A percentile compares a stretch with the other conserved stretches of the same genome.
Conservation (phyloP, 2,329 filamentous ascomycete species). For the Madurella mycetomatis region DNA sequence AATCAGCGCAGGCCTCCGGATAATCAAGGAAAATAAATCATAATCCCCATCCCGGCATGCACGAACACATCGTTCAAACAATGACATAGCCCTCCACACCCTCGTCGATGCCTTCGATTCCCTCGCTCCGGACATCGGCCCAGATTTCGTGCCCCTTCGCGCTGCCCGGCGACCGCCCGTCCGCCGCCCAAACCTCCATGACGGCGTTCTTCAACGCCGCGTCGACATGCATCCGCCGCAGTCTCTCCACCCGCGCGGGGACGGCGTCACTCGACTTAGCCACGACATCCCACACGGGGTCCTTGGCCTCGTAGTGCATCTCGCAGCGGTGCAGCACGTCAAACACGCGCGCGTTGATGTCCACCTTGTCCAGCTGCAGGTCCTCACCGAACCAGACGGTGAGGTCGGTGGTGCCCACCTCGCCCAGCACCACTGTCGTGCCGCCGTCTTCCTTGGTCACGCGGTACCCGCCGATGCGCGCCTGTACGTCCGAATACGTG, state of each 20-base stretch:
- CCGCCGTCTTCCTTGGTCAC: slow-evolving; percentile 7
- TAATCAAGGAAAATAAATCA: not conserved
- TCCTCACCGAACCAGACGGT: slow-evolving; percentile 18
- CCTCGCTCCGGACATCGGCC: slow-evolving; percentile 1
- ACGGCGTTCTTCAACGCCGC: slow-evolving; percentile 20
- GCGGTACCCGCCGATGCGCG: slow-evolving; percentile 4
- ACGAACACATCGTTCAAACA: not conserved
- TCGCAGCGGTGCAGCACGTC: slow-evolving; percentile 25
- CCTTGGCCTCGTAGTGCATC: slow-evolving; percentile 24
- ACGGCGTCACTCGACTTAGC: slow-evolving; percentile 5
- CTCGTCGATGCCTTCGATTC: slow-evolving; percentile 1
- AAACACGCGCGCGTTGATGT: slow-evolving; percentile 18
- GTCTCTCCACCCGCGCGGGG: slow-evolving; percentile 14
- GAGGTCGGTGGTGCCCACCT: slow-evolving; percentile 14
- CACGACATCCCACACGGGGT: slow-evolving; percentile 19
- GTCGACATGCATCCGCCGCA: slow-evolving; percentile 17
- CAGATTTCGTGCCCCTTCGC: slow-evolving; percentile 20
- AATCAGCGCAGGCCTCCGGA: too few species aligned
- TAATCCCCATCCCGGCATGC: not conserved
- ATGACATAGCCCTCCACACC: slow-evolving; percentile 14
- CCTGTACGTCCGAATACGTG: slow-evolving; percentile 11
- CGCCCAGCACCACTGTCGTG: slow-evolving; percentile 17
- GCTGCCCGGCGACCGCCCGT: slow-evolving; percentile 18
- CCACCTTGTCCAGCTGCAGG: slow-evolving; percentile 24
- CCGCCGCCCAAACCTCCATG: slow-evolving; percentile 28